Evolutionary conservation across 345 rosid species (phyloP).

Genomic region (Tarenaya hassleriana): DNA sequence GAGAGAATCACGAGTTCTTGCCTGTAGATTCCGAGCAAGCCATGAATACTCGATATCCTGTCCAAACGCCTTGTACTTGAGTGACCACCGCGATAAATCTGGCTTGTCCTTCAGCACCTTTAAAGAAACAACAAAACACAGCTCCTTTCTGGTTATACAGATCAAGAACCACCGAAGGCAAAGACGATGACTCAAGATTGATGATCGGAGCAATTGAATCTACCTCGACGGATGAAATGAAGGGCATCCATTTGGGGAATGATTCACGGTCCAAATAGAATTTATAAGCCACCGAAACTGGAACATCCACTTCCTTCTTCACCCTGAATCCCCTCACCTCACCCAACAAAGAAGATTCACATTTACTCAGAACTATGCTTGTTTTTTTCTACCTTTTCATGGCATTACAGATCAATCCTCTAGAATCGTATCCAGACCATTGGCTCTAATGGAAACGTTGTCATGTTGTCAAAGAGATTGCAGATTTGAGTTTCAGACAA

Average conservation of each 20-base stretch:
- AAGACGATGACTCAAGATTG: neutral
- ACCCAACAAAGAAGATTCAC: neutral
- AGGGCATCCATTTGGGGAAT: conserved; percentile 36
- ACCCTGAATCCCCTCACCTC: conserved; percentile 29
- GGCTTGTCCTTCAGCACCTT: conserved; percentile 81
- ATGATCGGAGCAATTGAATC: neutral
- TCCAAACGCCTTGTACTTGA: conserved; percentile 81
- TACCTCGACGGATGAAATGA: conserved; percentile 30
- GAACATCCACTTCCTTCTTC: conserved; percentile 34
- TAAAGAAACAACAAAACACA: neutral
- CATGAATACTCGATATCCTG: conserved; percentile 75
- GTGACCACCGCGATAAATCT: conserved; percentile 75
- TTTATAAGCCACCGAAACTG: conserved; percentile 28
- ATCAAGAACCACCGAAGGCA: neutral
- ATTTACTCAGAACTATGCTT: neutral
- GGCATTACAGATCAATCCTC: neutral
- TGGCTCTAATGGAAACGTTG: no score
- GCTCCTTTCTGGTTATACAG: neutral
- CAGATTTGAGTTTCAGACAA: no score
- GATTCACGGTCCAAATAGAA: conserved; percentile 35
- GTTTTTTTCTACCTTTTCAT: neutral
- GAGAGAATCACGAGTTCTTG: conserved; percentile 18
- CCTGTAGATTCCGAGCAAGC: conserved; percentile 97
- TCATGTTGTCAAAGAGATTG: no score
- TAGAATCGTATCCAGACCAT: no score